Evolutionary conservation across 192 early-diverging fungal genomes (phyloP).

Genomic region (Backusella circina): DNA sequence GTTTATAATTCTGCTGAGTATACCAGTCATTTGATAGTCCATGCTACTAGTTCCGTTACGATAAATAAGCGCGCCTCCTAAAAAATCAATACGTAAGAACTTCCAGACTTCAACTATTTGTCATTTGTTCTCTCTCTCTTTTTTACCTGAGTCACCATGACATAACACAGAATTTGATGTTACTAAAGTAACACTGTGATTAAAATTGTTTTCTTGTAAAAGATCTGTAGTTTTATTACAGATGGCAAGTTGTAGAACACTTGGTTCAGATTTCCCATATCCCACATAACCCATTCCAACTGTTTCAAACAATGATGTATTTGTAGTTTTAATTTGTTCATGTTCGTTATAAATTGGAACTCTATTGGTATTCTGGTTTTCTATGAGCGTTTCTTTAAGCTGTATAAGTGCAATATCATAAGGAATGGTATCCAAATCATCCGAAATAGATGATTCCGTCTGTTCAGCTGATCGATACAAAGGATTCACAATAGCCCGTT

Average conservation of each 20-base stretch:
- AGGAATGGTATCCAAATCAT: neutral
- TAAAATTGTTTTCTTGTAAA: neutral
- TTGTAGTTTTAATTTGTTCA: neutral
- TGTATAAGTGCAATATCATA: constrained; percentile 17
- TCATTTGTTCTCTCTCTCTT: neutral
- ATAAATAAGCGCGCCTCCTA: constrained; percentile 12
- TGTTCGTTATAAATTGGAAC: neutral
- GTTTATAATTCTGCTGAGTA: constrained; percentile 13
- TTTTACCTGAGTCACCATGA: constrained; percentile 19
- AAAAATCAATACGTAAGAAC: neutral
- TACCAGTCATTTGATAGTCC: neutral
- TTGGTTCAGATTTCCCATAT: neutral
- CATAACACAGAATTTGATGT: neutral
- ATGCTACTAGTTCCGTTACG: neutral
- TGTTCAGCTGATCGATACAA: neutral
- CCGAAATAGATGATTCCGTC: neutral
- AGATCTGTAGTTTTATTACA: constrained; percentile 1
- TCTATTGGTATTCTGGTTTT: neutral
- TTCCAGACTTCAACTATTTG: neutral
- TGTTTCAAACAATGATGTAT: neutral
- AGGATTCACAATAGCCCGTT: neutral
- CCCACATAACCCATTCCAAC: constrained; percentile 15
- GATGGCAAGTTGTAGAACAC: neutral
- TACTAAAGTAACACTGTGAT: neutral
- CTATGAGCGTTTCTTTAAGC: neutral